Evolutionary conservation across 306 rosid species (phyloP).

Genomic region (Cyclanthera cordifolia): DNA sequence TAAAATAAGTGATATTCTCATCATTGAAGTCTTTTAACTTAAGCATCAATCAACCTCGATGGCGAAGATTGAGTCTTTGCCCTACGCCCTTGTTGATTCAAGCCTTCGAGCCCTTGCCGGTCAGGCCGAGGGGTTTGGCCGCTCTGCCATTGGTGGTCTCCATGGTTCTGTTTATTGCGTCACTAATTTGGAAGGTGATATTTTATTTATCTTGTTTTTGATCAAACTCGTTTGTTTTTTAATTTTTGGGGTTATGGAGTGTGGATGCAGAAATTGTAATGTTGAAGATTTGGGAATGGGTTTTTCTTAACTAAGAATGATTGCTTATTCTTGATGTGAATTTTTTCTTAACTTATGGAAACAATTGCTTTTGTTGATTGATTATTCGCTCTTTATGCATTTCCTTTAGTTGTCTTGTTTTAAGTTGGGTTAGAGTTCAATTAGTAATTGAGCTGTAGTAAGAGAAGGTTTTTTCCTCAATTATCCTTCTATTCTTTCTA

Average conservation of each 20-base stretch:
- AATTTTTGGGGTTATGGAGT: background rate
- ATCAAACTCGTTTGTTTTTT: background rate
- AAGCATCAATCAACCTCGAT: no score
- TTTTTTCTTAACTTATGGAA: background rate
- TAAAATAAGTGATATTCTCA: no score
- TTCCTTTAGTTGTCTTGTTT: background rate
- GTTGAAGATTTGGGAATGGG: background rate
- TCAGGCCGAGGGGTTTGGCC: conserved; percentile 87
- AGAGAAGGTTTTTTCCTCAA: background rate
- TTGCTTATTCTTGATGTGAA: background rate
- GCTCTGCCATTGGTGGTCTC: conserved; percentile 72
- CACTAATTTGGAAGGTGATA: conserved; percentile 34
- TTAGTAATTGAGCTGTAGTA: background rate
- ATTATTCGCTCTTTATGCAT: background rate
- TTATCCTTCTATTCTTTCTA: no score
- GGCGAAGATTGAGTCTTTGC: conserved; percentile 29
- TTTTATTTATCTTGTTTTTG: no score
- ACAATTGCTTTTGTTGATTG: background rate
- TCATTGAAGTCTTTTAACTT: no score
- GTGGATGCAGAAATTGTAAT: background rate
- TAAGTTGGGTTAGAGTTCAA: no score
- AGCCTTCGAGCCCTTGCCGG: conserved; percentile 59
- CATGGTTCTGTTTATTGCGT: conserved; percentile 42
- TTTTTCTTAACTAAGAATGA: background rate
- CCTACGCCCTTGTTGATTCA: conserved; percentile 56